Evolutionary conservation across 805 yeast genomes (phyloP).

Genomic region (Saccharomycopsis fibuligera): DNA sequence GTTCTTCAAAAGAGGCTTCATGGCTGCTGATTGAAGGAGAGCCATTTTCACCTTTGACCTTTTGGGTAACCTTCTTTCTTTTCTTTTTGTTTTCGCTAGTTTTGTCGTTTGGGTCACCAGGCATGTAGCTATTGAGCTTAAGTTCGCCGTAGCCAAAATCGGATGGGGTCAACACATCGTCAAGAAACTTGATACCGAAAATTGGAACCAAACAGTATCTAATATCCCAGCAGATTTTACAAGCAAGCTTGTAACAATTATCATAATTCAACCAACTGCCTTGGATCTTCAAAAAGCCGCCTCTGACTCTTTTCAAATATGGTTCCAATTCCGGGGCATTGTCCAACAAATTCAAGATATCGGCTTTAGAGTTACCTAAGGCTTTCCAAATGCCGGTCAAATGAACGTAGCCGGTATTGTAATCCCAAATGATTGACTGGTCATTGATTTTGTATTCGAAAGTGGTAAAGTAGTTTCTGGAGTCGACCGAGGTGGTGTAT

Average conservation of each 20-base stretch:
- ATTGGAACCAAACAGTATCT: conserved; percentile 71
- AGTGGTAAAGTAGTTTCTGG: conserved; percentile 62
- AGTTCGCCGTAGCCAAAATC: conserved; percentile 64
- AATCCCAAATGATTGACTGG: conserved; percentile 82
- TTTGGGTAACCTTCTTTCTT: conserved; percentile 9
- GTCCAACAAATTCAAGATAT: conserved; percentile 66
- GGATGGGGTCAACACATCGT: conserved; percentile 49
- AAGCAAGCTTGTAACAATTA: conserved; percentile 60
- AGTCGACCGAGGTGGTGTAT: conserved; percentile 69
- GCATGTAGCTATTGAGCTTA: conserved; percentile 29
- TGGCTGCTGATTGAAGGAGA: too few species aligned
- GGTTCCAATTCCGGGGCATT: conserved; percentile 55
- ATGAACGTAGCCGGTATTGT: conserved; percentile 77
- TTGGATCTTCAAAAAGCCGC: conserved; percentile 87
- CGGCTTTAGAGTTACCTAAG: conserved; percentile 63
- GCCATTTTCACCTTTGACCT: too few species aligned
- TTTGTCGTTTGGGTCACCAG: conserved; percentile 20
- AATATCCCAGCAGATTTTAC: conserved; percentile 70
- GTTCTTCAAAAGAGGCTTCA: too few species aligned
- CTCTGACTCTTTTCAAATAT: conserved; percentile 68
- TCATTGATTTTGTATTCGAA: conserved; percentile 63
- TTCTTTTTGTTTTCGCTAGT: conserved; percentile 16
- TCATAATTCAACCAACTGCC: conserved; percentile 88
- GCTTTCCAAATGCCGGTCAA: conserved; percentile 86
- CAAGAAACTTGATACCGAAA: conserved; percentile 68